These are phyloP conservation scores for Xylona heveae DNA, from an alignment of 495 filamentous ascomycete genomes.

Conservation along the genomic window DNA sequence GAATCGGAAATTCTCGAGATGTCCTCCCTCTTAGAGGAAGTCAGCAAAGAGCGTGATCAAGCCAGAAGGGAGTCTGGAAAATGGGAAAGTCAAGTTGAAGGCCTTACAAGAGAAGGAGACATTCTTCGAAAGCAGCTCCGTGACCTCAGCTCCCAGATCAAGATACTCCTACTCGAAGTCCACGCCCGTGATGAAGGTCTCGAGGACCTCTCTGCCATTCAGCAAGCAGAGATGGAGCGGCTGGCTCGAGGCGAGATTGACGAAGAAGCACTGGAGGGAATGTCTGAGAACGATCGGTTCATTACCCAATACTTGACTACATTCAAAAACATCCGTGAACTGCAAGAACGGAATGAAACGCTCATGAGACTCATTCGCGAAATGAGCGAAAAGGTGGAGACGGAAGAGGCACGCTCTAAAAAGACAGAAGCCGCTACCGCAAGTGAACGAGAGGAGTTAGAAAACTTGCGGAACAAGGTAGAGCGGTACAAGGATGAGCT, in stretches of 20 bases:
- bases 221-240: constrained; percentile 43
- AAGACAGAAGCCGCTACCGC: constrained; percentile 43
- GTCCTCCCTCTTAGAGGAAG: constrained; percentile 40
- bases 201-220: constrained; percentile 42
- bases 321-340: constrained; percentile 63
- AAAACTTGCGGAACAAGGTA: constrained; percentile 40
- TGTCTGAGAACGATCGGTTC: constrained; percentile 61
- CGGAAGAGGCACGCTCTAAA: constrained; percentile 55
- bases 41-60: constrained; percentile 30
- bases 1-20: constrained; percentile 56
- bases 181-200: constrained; percentile 60
- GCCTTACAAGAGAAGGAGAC: constrained; percentile 47
- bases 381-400: constrained; percentile 76
- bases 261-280: constrained; percentile 41
- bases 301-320: constrained; percentile 66
- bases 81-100: constrained; percentile 48
- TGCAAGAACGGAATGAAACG: constrained; percentile 76
- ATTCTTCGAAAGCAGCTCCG: constrained; percentile 75
- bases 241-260: constrained; percentile 37
- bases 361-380: constrained; percentile 63
- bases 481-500: constrained; percentile 51
- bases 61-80: constrained; percentile 42
- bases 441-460: constrained; percentile 54
- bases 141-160: constrained; percentile 74
- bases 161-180: constrained; percentile 66